These are phyloP conservation scores for Calonectria montana DNA, from an alignment of 2,329 filamentous ascomycete genomes.

Conservation along the genomic window DNA sequence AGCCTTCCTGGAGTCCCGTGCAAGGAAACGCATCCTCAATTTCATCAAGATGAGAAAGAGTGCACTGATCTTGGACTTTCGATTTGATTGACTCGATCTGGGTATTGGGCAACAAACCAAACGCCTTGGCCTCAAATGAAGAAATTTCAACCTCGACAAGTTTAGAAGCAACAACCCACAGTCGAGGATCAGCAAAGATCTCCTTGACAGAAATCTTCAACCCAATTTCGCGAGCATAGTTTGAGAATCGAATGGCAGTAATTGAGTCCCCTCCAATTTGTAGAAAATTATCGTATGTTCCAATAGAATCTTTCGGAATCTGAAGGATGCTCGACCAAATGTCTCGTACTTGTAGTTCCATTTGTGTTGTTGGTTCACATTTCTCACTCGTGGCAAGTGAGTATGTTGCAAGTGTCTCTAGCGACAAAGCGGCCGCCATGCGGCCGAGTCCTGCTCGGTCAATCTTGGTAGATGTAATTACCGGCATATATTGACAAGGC, in stretches of 20 bases:
- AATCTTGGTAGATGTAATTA: slow-evolving; percentile 26
- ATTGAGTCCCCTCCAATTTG: slow-evolving; percentile 26
- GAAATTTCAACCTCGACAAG: background rate
- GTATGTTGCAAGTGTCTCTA: slow-evolving; percentile 5
- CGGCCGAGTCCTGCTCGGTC: slow-evolving; percentile 26
- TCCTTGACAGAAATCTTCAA: slow-evolving; percentile 18
- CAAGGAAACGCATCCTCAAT: slow-evolving; percentile 50
- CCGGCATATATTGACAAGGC: slow-evolving; percentile 4
- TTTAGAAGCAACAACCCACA: background rate
- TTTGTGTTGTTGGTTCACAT: background rate
- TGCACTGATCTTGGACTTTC: background rate
- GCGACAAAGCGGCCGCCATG: slow-evolving; percentile 18
- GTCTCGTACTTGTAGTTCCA: slow-evolving; percentile 27
- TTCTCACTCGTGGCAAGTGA: background rate
- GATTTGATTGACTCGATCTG: background rate
- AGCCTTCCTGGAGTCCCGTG: slow-evolving; percentile 49
- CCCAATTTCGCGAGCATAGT: background rate
- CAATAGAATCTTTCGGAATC: slow-evolving; percentile 43
- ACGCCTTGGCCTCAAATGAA: background rate
- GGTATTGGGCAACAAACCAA: background rate
- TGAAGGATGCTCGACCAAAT: slow-evolving; percentile 43
- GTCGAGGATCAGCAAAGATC: slow-evolving; percentile 15
- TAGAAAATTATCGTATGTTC: slow-evolving; percentile 19
- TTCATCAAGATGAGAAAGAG: background rate
- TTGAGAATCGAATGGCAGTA: slow-evolving; percentile 38